Evolutionary conservation across 148 eudicot species (phyloP).

Genomic region (Talinum fruticosum): DNA sequence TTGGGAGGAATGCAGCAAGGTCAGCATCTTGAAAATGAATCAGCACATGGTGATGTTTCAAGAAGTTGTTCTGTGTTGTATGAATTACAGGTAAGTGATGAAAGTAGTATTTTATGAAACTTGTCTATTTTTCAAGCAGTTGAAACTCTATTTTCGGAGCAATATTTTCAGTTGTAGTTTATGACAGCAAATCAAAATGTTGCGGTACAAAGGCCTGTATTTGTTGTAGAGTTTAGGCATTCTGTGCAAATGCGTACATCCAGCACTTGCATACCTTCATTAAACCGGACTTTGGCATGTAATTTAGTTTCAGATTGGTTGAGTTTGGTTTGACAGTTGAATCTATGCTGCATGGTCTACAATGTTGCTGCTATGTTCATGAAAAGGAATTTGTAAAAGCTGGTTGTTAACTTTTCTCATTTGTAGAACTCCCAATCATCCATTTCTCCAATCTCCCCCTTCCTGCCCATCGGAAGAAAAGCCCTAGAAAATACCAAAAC

Average conservation of each 20-base stretch:
- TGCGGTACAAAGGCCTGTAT: not conserved
- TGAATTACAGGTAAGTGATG: not conserved
- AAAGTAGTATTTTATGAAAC: not conserved
- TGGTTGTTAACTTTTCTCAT: not conserved
- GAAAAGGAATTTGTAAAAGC: not conserved
- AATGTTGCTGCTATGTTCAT: not conserved
- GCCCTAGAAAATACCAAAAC: not conserved
- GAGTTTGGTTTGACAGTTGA: not conserved
- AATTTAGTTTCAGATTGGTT: not conserved
- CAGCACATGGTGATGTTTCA: not conserved
- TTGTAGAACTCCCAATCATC: too few relatives aligned
- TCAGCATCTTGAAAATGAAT: not conserved
- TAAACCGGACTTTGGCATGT: too few relatives aligned
- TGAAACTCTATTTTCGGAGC: not conserved
- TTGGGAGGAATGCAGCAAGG: not conserved
- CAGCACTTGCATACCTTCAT: too few relatives aligned
- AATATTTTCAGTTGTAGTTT: not conserved
- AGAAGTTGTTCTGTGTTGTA: not conserved
- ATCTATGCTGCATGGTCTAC: not conserved
- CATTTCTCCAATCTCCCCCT: too few relatives aligned
- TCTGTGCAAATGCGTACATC: too few relatives aligned
- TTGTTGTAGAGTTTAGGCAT: too few relatives aligned
- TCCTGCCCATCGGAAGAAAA: not conserved
- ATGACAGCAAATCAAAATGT: not conserved
- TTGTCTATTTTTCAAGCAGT: not conserved